These are phyloP conservation scores for Phytopythium sindhum DNA, from an alignment of 352 stramenopile species.

Conservation along the genomic window DNA sequence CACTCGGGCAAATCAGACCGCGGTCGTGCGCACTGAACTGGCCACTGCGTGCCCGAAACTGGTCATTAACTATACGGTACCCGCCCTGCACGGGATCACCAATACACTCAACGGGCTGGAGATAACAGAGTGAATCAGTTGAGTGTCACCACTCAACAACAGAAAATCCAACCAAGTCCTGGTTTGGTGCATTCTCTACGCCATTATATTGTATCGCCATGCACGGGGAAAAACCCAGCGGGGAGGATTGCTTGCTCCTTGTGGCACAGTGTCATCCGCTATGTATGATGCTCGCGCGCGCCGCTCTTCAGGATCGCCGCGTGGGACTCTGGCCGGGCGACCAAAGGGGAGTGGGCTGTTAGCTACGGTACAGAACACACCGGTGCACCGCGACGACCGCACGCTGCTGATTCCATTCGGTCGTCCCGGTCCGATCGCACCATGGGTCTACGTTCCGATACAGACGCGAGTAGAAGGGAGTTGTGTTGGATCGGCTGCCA, in stretches of 20 bases:
- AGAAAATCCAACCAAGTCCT: neutral
- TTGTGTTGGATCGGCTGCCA: neutral
- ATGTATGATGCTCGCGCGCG: no score
- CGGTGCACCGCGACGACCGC: neutral
- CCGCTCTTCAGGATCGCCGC: neutral
- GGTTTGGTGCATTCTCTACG: neutral
- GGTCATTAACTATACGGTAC: neutral
- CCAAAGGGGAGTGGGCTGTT: no score
- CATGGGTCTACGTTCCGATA: no score
- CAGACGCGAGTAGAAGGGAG: no score
- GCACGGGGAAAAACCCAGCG: no score
- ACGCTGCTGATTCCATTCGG: constrained; percentile 3
- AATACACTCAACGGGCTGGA: neutral
- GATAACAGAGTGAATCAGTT: neutral
- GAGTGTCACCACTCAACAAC: neutral
- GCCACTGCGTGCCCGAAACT: neutral
- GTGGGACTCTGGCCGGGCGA: neutral
- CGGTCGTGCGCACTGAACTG: neutral
- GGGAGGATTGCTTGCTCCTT: neutral
- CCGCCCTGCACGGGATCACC: neutral
- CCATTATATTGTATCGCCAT: no score
- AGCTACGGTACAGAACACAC: no score
- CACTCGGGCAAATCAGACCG: neutral
- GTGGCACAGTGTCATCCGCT: neutral
- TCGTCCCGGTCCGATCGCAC: neutral